Evolutionary conservation across 2,329 filamentous ascomycete species (phyloP), one percentile per base, ranked within the genome.

Genomic region (Herpotrichia juniperi): DNA sequence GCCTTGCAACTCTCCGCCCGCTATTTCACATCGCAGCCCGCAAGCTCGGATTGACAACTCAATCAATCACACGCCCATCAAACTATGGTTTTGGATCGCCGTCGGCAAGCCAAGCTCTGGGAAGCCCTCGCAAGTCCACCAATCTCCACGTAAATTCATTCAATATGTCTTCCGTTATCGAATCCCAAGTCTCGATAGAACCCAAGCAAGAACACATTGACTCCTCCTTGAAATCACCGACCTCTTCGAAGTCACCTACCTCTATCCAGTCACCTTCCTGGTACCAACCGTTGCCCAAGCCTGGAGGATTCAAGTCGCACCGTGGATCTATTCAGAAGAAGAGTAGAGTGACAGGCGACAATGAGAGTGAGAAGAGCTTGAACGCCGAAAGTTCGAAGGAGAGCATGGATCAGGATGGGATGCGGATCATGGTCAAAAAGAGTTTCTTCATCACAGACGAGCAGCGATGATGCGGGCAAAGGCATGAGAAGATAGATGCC

Each of bases 1-100:
- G 61, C 34, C 66, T 74, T 11, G 71, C 71, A 2, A 71, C 71
- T 2, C 61, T 73, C 2, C 70, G 70, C 25, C 71, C 71, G 2
- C 64, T 74, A 25, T 65, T 72, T 50, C 56, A 59, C 24, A 46
- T 69, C 35, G 54, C 62, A 31, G 58, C 64, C 49, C 46, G 54
- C 45, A 59, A 58, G 17, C 53, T 70, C 8, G 67, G 68, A n/a
- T 46, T 70, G 34, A 54, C 59, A 1, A 63, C 64, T 0, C 54
- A 54, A n/a, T 56, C 61, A 3, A 24, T 8, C 10, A 57, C 63
- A 3, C 59, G 52, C 11, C 42, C 50, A n/a, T 67, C 61, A 12
- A 56, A 55, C 4, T 67, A 67, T 39, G 64, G 59, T 32, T 10
- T 6, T 4, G 28, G 8, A 5, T 46, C 26, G 25, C 49, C 57